phyloP scores from a whole-genome alignment of 2,329 filamentous ascomycete genomes.

The Ceratocystis smalleyi region DNA sequence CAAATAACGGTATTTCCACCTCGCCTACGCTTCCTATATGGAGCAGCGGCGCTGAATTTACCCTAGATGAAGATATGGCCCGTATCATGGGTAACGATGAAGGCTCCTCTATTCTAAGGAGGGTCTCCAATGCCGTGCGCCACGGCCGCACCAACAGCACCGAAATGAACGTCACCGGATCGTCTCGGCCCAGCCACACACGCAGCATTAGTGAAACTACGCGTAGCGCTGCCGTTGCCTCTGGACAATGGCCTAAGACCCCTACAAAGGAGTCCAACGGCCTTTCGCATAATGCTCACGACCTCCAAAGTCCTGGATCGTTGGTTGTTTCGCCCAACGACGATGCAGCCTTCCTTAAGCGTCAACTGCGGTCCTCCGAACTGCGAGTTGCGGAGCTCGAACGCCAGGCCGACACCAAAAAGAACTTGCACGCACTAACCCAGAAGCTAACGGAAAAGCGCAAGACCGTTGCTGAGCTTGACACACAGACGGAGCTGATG shows the following conservation, averaged over 20 bases:
- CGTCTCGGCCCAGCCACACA: constrained; percentile 33
- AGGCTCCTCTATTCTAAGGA: constrained; percentile 63
- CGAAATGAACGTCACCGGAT: constrained; percentile 28
- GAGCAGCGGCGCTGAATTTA: constrained; percentile 75
- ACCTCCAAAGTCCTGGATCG: constrained; percentile 59
- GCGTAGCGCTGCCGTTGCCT: constrained; percentile 36
- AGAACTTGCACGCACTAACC: constrained; percentile 59
- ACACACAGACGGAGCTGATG: constrained; percentile 90
- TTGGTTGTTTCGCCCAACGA: constrained; percentile 40
- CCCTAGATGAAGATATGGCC: constrained; percentile 89
- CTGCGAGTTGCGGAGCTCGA: constrained; percentile 77
- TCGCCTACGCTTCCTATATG: constrained; percentile 57
- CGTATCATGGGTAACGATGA: constrained; percentile 71
- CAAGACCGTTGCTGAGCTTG: constrained; percentile 85
- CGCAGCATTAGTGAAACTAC: constrained; percentile 55
- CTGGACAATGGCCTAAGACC: constrained; percentile 55
- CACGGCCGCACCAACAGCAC: constrained; percentile 82
- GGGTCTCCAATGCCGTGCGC: constrained; percentile 84
- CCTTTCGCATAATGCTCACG: constrained; percentile 25
- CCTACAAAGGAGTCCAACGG: constrained; percentile 42
- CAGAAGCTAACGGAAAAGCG: constrained; percentile 82
- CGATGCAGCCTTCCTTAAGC: constrained; percentile 52
- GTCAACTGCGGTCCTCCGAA: constrained; percentile 66
- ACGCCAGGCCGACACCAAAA: constrained; percentile 53
- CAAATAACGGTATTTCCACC: constrained; percentile 19